Evolutionary conservation across 1,139 yeast genomes (phyloP).

Genomic region (Yamadazyma blattariae): DNA sequence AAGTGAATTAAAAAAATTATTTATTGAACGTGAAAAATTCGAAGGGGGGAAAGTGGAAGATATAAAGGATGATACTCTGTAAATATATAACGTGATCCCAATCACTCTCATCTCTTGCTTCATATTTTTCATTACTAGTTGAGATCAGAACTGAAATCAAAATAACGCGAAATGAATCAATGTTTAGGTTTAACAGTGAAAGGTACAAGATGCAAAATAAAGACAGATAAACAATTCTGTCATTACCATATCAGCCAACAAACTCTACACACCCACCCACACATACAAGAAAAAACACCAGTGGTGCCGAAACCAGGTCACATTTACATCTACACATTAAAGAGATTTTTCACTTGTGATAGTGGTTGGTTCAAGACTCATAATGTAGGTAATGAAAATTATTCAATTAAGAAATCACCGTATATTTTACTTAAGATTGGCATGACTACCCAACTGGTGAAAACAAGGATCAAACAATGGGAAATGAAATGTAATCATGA

Average conservation of each 20-base stretch:
- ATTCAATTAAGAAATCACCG: constrained; percentile 36
- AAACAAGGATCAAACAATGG: constrained; percentile 51
- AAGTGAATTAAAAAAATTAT: constrained; percentile 54
- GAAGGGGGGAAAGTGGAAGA: no score
- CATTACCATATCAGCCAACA: constrained; percentile 18
- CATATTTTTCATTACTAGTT: no score
- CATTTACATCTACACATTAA: constrained; percentile 54
- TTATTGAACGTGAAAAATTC: constrained; percentile 26
- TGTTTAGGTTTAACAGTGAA: constrained; percentile 31
- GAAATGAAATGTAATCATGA: constrained; percentile 50
- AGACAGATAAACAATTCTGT: constrained; percentile 22
- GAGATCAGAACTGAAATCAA: no score
- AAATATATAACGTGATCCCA: no score
- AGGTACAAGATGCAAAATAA: constrained; percentile 29
- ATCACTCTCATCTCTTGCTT: no score
- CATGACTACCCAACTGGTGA: constrained; percentile 48
- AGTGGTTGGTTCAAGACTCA: constrained; percentile 30
- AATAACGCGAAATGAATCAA: constrained; percentile 16
- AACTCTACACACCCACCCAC: background rate
- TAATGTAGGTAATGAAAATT: constrained; percentile 30
- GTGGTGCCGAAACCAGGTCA: constrained; percentile 27
- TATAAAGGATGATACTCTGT: background rate
- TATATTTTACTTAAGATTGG: constrained; percentile 54
- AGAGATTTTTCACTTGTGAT: constrained; percentile 29
- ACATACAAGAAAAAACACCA: background rate